These are phyloP conservation scores for Ogataea paradorogensis DNA, from an alignment of 805 yeast genomes.

Conservation along the genomic window DNA sequence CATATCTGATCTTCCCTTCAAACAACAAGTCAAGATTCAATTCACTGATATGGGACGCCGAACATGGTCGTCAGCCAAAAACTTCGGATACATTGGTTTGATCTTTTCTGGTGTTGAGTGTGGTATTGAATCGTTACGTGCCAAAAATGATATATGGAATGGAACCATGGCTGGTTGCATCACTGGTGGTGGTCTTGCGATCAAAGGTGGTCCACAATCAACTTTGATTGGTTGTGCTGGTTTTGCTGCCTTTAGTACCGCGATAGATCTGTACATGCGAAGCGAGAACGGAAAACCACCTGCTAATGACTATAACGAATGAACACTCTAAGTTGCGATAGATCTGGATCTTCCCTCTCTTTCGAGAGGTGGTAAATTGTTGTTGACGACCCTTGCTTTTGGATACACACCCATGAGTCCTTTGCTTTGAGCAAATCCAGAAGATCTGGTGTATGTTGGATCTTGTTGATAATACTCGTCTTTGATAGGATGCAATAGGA, in stretches of 20 bases:
- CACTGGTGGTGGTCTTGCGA: slow-evolving; percentile 94
- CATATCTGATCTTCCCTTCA: slow-evolving; percentile 81
- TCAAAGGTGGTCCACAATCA: slow-evolving; percentile 91
- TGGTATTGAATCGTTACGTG: slow-evolving; percentile 78
- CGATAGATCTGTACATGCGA: slow-evolving; percentile 82
- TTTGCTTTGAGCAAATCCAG: slow-evolving; percentile 81
- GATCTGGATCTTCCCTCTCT: slow-evolving; percentile 56
- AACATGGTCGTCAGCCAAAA: slow-evolving; percentile 86
- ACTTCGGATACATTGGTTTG: slow-evolving; percentile 90
- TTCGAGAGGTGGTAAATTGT: slow-evolving; percentile 71
- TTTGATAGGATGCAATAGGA: slow-evolving; percentile 82
- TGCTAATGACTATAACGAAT: slow-evolving; percentile 73
- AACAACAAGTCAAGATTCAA: slow-evolving; percentile 88
- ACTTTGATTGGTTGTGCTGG: slow-evolving; percentile 94
- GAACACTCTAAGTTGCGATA: slow-evolving; percentile 7
- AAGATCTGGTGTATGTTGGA: slow-evolving; percentile 64
- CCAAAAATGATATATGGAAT: slow-evolving; percentile 87
- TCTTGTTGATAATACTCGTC: slow-evolving; percentile 85
- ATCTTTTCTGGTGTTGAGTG: slow-evolving; percentile 93
- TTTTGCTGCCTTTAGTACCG: slow-evolving; percentile 92
- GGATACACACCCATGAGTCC: slow-evolving; percentile 95
- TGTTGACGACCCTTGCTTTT: slow-evolving; percentile 46
- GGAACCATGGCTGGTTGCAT: slow-evolving; percentile 93
- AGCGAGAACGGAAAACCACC: slow-evolving; percentile 86
- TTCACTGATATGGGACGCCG: slow-evolving; percentile 89